Conservation (phyloP, 2,329 filamentous ascomycete genomes). For the Cryphonectria carpinicola region DNA sequence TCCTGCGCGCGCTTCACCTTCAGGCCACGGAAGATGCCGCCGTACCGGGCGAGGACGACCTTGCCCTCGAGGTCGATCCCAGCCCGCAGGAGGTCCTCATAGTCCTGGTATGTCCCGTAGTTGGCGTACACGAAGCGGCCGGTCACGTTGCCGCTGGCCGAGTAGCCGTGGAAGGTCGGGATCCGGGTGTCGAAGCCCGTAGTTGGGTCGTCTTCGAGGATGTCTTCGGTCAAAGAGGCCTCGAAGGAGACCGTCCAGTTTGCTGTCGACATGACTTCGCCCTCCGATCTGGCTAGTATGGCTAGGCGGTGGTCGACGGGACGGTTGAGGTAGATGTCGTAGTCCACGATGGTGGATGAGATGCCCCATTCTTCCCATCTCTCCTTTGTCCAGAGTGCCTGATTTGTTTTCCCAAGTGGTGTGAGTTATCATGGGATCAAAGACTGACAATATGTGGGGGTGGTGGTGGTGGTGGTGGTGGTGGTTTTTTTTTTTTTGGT, state of each 20-base stretch:
- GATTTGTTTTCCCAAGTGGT: slow-evolving; percentile 39
- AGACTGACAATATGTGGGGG: background rate
- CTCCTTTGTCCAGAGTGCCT: slow-evolving; percentile 75
- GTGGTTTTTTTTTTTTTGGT: too few relatives aligned
- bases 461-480: too few relatives aligned
- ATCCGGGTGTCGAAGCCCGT: slow-evolving; percentile 72
- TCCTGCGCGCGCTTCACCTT: slow-evolving; percentile 85
- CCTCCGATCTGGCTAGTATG: slow-evolving; percentile 57
- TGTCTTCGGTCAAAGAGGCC: slow-evolving; percentile 81
- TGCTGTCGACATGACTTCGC: slow-evolving; percentile 32
- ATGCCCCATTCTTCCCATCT: slow-evolving; percentile 75
- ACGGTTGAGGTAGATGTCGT: slow-evolving; percentile 80
- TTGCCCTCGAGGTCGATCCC: slow-evolving; percentile 75
- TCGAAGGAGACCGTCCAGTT: slow-evolving; percentile 71
- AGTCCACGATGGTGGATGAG: slow-evolving; percentile 65
- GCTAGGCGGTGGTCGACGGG: slow-evolving; percentile 72
- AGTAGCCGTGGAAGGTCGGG: slow-evolving; percentile 84
- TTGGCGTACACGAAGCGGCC: slow-evolving; percentile 78
- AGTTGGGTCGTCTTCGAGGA: slow-evolving; percentile 81
- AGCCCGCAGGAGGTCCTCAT: slow-evolving; percentile 68
- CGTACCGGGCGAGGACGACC: slow-evolving; percentile 79
- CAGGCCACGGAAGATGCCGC: slow-evolving; percentile 75
- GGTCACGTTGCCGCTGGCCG: slow-evolving; percentile 76
- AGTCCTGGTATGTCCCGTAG: slow-evolving; percentile 75
- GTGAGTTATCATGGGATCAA: background rate